These are phyloP conservation scores for Aspergillus calidoustus DNA, from an alignment of 2,329 filamentous ascomycete genomes.

Conservation along the genomic window DNA sequence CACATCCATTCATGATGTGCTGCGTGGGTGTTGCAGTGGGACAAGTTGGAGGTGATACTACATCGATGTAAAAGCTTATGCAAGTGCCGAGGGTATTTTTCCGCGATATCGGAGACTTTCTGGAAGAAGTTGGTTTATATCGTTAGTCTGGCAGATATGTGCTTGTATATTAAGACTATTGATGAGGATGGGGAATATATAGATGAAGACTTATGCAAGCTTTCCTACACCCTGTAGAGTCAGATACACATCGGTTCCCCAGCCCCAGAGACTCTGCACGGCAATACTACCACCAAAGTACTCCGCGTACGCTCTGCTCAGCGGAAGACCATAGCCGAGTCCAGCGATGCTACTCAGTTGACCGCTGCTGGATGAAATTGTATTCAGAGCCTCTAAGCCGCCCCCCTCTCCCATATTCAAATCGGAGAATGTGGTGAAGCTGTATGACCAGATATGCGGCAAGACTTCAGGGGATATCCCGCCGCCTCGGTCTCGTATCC, in stretches of 20 bases:
- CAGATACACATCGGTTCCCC: slow-evolving; percentile 75
- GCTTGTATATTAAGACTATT: neutral
- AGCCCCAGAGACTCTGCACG: slow-evolving; percentile 94
- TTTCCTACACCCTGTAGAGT: slow-evolving; percentile 65
- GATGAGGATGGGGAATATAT: neutral
- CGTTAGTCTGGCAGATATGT: neutral
- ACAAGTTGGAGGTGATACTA: neutral
- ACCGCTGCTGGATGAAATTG: slow-evolving; percentile 72
- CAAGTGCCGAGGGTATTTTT: slow-evolving; percentile 4
- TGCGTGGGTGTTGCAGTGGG: neutral
- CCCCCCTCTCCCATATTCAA: slow-evolving; percentile 59
- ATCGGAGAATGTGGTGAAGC: slow-evolving; percentile 91
- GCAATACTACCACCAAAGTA: slow-evolving; percentile 96
- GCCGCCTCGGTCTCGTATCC: slow-evolving; percentile 93
- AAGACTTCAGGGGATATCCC: slow-evolving; percentile 85
- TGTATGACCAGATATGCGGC: slow-evolving; percentile 93
- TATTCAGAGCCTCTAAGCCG: slow-evolving; percentile 71
- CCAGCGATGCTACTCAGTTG: slow-evolving; percentile 87
- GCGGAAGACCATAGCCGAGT: slow-evolving; percentile 86
- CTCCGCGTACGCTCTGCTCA: slow-evolving; percentile 92
- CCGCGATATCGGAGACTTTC: slow-evolving; percentile 2
- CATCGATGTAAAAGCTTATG: too few species aligned
- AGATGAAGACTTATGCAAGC: slow-evolving; percentile 36
- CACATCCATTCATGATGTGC: neutral
- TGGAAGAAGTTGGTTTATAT: neutral